phyloP scores from a whole-genome alignment of 2,329 filamentous ascomycete genomes.

The Ophiostoma ulmi region DNA sequence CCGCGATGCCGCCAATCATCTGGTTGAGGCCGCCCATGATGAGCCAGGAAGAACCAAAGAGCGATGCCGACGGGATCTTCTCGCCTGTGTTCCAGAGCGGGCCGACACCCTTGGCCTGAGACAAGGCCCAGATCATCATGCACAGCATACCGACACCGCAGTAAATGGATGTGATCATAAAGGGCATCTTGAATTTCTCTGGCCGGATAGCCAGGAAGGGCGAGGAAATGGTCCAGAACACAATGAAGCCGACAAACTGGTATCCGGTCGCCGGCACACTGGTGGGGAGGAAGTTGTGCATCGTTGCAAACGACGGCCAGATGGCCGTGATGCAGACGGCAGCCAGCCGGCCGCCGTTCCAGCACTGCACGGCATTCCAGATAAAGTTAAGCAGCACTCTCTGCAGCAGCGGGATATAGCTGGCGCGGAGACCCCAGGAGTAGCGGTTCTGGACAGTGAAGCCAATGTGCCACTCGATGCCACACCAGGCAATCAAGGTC shows the following conservation, averaged over 20 bases:
- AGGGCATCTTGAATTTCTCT: constrained; percentile 36
- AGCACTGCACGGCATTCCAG: constrained; percentile 46
- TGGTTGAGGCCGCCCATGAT: constrained; percentile 36
- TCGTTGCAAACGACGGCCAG: constrained; percentile 30
- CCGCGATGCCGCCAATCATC: constrained; percentile 41
- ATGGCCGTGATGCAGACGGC: constrained; percentile 35
- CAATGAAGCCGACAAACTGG: constrained; percentile 33
- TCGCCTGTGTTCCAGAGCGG: constrained; percentile 28
- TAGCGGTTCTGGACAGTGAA: constrained; percentile 47
- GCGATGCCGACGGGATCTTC: not conserved
- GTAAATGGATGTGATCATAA: constrained; percentile 33
- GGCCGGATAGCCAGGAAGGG: constrained; percentile 43
- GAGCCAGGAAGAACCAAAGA: not conserved
- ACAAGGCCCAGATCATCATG: constrained; percentile 37
- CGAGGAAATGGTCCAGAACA: constrained; percentile 32
- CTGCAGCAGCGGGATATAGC: constrained; percentile 45
- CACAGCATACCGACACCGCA: constrained; percentile 33
- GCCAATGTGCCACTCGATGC: constrained; percentile 47
- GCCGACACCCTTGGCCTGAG: constrained; percentile 34
- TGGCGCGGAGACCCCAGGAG: constrained; percentile 46
- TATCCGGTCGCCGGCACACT: constrained; percentile 34
- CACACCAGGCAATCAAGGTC: constrained; percentile 43
- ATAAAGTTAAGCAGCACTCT: constrained; percentile 47
- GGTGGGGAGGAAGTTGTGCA: constrained; percentile 30
- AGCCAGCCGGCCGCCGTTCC: constrained; percentile 37